Percentiles rank a stretch among this genome's conserved stretches.
Conservation (phyloP, 2,329 filamentous ascomycete genomes). For the Zymoseptoria ardabiliae region DNA sequence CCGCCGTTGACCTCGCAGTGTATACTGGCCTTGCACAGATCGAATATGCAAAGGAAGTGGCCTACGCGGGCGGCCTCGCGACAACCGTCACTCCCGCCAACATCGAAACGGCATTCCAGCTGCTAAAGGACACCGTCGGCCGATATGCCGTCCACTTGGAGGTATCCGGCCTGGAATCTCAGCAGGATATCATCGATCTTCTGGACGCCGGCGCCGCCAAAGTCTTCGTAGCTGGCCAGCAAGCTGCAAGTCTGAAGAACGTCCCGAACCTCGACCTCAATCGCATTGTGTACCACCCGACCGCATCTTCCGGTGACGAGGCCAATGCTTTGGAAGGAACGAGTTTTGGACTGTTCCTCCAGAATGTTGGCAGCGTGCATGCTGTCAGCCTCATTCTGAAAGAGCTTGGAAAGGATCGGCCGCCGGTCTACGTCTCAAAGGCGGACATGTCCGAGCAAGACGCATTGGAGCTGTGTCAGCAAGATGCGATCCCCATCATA, state of each 20-base stretch:
- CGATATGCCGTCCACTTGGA: slow-evolving; percentile 64
- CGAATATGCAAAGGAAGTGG: slow-evolving; percentile 41
- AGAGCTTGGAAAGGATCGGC: slow-evolving; percentile 42
- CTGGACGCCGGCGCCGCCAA: slow-evolving; percentile 79
- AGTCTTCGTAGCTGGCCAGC: slow-evolving; percentile 69
- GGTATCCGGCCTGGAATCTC: slow-evolving; percentile 59
- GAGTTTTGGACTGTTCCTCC: slow-evolving; percentile 39
- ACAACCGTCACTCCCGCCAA: slow-evolving; percentile 41
- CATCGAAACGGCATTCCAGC: slow-evolving; percentile 41
- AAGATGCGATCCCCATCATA: slow-evolving; percentile 60
- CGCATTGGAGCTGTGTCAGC: slow-evolving; percentile 36
- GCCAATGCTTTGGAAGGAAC: slow-evolving; percentile 38
- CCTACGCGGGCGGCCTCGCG: slow-evolving; percentile 53
- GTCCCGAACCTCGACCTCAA: slow-evolving; percentile 48
- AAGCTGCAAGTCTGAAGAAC: slow-evolving; percentile 51
- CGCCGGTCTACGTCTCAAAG: slow-evolving; percentile 46
- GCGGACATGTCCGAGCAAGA: slow-evolving; percentile 33
- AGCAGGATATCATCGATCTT: slow-evolving; percentile 68
- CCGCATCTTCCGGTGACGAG: slow-evolving; percentile 39
- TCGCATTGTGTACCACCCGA: slow-evolving; percentile 46
- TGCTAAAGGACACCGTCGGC: slow-evolving; percentile 51
- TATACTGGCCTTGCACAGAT: slow-evolving; percentile 42
- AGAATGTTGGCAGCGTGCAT: slow-evolving; percentile 31
- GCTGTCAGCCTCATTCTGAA: slow-evolving; percentile 43
- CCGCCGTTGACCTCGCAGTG: slow-evolving; percentile 41